Conservation (phyloP, 176 grass and related monocot species). For the Zizania latifolia region DNA sequence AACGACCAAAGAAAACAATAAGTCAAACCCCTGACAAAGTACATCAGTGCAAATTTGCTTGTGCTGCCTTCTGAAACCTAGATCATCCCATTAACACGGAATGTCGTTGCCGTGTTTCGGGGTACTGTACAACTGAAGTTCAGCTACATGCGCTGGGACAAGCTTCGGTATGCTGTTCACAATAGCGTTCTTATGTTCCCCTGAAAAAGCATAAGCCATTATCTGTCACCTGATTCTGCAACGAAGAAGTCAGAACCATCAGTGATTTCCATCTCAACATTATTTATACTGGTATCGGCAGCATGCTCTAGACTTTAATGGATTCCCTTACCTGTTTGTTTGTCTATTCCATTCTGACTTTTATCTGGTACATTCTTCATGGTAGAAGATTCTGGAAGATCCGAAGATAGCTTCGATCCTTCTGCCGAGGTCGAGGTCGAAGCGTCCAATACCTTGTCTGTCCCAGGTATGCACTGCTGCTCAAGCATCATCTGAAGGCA, state of each 20-base stretch:
- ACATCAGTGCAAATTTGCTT: slow-evolving; percentile 20
- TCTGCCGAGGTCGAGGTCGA: slow-evolving; percentile 31
- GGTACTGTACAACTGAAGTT: slow-evolving; percentile 39
- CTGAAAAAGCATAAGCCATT: slow-evolving; percentile 22
- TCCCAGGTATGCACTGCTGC: slow-evolving; percentile 48
- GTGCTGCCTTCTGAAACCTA: slow-evolving; percentile 35
- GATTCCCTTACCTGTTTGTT: slow-evolving; percentile 23
- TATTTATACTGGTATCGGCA: neutral
- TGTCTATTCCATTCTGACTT: slow-evolving; percentile 32
- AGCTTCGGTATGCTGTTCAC: neutral
- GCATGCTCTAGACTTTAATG: neutral
- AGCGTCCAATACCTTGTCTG: slow-evolving; percentile 33
- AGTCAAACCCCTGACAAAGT: slow-evolving; percentile 19
- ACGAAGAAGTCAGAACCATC: neutral
- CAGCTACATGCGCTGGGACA: slow-evolving; percentile 11
- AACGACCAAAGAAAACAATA: neutral
- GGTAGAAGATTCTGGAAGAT: slow-evolving; percentile 27
- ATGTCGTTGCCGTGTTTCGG: slow-evolving; percentile 6
- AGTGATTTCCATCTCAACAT: neutral
- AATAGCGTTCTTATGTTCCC: slow-evolving; percentile 8
- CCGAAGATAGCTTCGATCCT: slow-evolving; percentile 33
- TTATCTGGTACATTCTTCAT: slow-evolving; percentile 24
- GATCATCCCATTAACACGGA: slow-evolving; percentile 32
- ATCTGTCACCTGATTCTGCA: slow-evolving; percentile 37
- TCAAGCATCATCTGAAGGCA: slow-evolving; percentile 81